These are phyloP conservation scores for Mycena maculata DNA, from an alignment of 768 basidiomycete species.

Conservation along the genomic window DNA sequence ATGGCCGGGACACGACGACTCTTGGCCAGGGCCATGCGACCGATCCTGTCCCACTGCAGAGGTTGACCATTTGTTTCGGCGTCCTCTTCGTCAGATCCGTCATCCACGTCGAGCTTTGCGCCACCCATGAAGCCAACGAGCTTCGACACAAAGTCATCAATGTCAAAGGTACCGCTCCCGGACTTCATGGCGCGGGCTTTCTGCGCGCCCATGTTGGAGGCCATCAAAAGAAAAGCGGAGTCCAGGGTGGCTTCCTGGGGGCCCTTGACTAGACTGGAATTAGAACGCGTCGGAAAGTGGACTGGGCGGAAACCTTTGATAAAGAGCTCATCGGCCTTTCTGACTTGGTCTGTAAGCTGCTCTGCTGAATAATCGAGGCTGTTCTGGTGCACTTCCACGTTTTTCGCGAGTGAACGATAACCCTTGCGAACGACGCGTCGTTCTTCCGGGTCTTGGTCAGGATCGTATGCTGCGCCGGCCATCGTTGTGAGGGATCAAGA, in stretches of 20 bases:
- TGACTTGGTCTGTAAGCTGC: slow-evolving; percentile 65
- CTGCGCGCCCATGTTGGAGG: slow-evolving; percentile 82
- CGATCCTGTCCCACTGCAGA: slow-evolving; percentile 89
- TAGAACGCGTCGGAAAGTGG: not conserved
- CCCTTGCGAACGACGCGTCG: slow-evolving; percentile 78
- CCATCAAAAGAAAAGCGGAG: slow-evolving; percentile 80
- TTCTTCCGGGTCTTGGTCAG: slow-evolving; percentile 86
- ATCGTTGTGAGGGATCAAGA: slow-evolving; percentile 11
- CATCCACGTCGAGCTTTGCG: slow-evolving; percentile 59
- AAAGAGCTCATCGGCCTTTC: slow-evolving; percentile 71
- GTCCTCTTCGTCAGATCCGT: slow-evolving; percentile 66
- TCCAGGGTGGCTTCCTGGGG: slow-evolving; percentile 93
- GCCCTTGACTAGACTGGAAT: slow-evolving; percentile 65
- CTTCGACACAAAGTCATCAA: slow-evolving; percentile 89
- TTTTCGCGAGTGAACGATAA: slow-evolving; percentile 75
- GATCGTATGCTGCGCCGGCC: slow-evolving; percentile 69
- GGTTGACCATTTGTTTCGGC: slow-evolving; percentile 55
- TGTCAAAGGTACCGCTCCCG: slow-evolving; percentile 88
- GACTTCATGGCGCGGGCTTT: slow-evolving; percentile 94
- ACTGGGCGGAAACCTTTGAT: slow-evolving; percentile 61
- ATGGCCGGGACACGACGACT: slow-evolving; percentile 83
- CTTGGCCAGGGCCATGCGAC: slow-evolving; percentile 83
- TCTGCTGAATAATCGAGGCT: slow-evolving; percentile 68
- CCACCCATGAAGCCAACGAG: slow-evolving; percentile 84
- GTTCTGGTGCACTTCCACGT: slow-evolving; percentile 67